Evolutionary conservation across 306 rosid species (phyloP).

Genomic region (Quercus berberidifolia): DNA sequence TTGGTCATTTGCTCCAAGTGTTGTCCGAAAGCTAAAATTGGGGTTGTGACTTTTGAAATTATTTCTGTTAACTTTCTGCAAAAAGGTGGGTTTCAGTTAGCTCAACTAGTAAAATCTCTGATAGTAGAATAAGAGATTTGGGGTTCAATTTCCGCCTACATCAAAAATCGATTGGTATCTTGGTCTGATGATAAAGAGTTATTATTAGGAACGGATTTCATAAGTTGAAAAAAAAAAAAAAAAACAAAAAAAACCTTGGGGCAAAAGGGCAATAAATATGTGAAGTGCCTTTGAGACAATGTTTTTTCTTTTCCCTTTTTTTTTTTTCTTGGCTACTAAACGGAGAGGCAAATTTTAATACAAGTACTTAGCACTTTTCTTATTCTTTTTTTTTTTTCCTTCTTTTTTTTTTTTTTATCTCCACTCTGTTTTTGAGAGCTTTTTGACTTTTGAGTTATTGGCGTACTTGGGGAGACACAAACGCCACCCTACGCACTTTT

Average conservation of each 20-base stretch:
- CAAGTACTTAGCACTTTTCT: neutral
- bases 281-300: neutral
- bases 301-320: neutral
- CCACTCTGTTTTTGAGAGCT: neutral
- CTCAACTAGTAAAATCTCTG: accelerated
- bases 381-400: neutral
- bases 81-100: accelerated
- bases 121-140: no score
- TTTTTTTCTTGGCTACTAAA: neutral
- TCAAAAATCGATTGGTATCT: accelerated
- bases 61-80: no score
- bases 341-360: neutral
- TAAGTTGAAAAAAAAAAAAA: no score
- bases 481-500: neutral
- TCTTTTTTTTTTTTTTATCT: neutral
- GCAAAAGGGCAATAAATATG: no score
- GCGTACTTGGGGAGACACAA: neutral
- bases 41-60: no score
- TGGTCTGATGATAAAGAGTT: accelerated
- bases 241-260: no score
- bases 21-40: no score
- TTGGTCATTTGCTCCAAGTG: no score
- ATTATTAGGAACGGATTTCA: accelerated
- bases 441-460: neutral
- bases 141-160: accelerated